Evolutionary conservation across 208 protist genomes (phyloP), one percentile per base, ranked within the genome.

Genomic region (Zelonia costaricensis): DNA sequence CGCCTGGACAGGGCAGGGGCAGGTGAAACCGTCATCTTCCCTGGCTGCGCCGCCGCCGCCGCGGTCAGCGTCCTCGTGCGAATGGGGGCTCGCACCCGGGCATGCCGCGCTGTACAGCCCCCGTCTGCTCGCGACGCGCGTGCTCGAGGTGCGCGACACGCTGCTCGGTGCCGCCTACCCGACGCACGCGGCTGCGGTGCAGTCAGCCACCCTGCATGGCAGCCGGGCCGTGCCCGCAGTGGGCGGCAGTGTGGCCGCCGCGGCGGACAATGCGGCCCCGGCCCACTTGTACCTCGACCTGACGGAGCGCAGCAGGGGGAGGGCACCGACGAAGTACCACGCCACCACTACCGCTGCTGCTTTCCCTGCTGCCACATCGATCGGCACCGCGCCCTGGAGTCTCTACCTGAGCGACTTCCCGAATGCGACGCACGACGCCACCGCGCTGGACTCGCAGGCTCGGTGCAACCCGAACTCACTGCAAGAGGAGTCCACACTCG

Each of bases 161-260:
- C 8, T 72, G 10, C 25, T 72, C 39, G 30, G 28, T 12, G 13
- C 38, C 48, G 2, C 33, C 10, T n/a, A n/a, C n/a, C n/a, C n/a
- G n/a, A n/a, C n/a, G n/a, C 8, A 6, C 47, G 22, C n/a, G n/a
- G 45, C 30, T 33, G 42, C 18, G 13, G 39, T 39, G 23, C n/a
- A 9, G 16, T 25, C 28, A 40, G 31, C n/a, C 35, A 20, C 48
- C 12, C 28, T 20, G 18, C 12, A 20, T 6, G 63, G 54, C 3
- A 62, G 54, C 20, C 53, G 63, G 3, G 38, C 47, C 35, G 49
- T 48, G 36, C 63, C 63, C 27, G 63, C 54, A 10, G 52, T 62
- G 22, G 55, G 54, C 22, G 47, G 54, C 4, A 27, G 54, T 16
- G 65, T 63, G 23, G 39, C 39, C 2, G 54, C 44, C 16, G 44